Conservation (phyloP, 192 early-diverging fungal genomes). For the Coemansia aciculifera region DNA sequence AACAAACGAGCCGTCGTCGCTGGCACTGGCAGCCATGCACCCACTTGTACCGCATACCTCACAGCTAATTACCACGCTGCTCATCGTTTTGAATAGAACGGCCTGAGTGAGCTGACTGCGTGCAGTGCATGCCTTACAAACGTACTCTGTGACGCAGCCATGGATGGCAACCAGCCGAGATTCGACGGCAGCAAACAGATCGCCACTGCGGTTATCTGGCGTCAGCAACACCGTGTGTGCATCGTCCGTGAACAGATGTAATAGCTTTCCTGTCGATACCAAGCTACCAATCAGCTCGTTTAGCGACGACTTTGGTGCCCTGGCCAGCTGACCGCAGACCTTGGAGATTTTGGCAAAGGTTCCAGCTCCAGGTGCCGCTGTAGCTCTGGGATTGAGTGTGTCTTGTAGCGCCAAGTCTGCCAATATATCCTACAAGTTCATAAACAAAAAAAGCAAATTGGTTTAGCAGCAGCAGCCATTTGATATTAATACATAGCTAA, state of each 20-base stretch:
- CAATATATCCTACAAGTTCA: background rate
- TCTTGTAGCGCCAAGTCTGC: constrained; percentile 8
- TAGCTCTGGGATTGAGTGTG: background rate
- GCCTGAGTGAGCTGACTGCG: constrained; percentile 40
- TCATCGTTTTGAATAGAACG: constrained; percentile 36
- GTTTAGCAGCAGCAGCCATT: background rate
- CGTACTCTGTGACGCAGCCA: constrained; percentile 24
- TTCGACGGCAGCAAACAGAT: constrained; percentile 19
- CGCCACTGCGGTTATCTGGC: constrained; percentile 2
- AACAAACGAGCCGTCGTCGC: constrained; percentile 14
- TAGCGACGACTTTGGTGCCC: constrained; percentile 9
- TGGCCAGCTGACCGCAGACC: constrained; percentile 23
- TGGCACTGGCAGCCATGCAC: constrained; percentile 4
- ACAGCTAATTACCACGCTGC: constrained; percentile 18
- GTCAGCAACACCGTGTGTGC: constrained; percentile 18
- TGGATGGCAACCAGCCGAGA: constrained; percentile 21
- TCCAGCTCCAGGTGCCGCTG: background rate
- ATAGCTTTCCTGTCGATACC: constrained; percentile 9
- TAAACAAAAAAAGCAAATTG: background rate
- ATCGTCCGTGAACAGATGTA: constrained; percentile 33
- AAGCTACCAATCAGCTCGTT: constrained; percentile 16
- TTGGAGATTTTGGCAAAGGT: constrained; percentile 26
- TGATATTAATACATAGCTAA: background rate
- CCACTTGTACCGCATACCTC: constrained; percentile 27
- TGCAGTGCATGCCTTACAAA: constrained; percentile 35